phyloP scores from a whole-genome alignment of 306 rosid species.

The Corylus heterophylla region DNA sequence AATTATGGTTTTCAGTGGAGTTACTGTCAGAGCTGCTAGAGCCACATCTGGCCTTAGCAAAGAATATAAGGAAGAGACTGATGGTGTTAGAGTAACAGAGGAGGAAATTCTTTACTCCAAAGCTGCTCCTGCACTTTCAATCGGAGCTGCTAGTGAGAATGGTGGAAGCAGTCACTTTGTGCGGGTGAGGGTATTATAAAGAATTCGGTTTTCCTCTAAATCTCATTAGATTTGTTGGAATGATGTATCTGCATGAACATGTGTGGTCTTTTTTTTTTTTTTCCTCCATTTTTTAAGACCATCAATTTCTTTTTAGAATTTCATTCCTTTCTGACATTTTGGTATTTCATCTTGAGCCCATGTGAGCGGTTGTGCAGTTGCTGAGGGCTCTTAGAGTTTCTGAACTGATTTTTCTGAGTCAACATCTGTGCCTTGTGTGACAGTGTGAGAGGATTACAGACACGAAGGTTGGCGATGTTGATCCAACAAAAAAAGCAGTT shows the following conservation, averaged over 20 bases:
- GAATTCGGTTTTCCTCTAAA: conserved; percentile 2
- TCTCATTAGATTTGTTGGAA: neutral
- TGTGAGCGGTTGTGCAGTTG: neutral
- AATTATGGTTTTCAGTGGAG: conserved; percentile 46
- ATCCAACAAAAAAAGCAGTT: conserved; percentile 28
- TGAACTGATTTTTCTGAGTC: neutral
- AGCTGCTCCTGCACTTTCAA: conserved; percentile 55
- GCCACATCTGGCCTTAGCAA: conserved; percentile 44
- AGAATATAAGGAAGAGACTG: conserved; percentile 53
- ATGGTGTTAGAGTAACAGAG: conserved; percentile 37
- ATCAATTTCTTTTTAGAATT: neutral
- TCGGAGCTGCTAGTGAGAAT: conserved; percentile 64
- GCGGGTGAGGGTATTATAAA: conserved; percentile 48
- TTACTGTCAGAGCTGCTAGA: conserved; percentile 46
- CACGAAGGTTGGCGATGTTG: conserved; percentile 42
- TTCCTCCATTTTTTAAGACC: neutral
- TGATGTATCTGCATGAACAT: neutral
- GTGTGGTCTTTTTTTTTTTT: neutral
- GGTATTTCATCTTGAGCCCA: neutral
- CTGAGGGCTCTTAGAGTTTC: neutral
- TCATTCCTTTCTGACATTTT: neutral
- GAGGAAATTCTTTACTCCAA: conserved; percentile 41
- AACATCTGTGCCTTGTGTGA: neutral
- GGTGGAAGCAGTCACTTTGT: conserved; percentile 58
- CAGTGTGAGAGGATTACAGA: conserved; percentile 56